phyloP scores from a whole-genome alignment of 2,329 filamentous ascomycete genomes.

The Alternaria novae-zelandiae region DNA sequence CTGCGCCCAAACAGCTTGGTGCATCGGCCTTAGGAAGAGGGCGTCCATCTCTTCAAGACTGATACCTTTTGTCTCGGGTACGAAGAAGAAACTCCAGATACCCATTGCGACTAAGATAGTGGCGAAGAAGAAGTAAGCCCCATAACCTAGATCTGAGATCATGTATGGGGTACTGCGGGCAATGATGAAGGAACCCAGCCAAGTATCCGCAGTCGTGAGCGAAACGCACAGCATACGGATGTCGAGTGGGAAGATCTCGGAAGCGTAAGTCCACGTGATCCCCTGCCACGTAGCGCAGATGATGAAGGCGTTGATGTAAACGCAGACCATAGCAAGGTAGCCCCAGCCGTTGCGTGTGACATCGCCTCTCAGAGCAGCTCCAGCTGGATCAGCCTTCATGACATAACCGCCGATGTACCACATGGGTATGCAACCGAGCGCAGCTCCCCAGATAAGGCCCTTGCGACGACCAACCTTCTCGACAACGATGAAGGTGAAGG shows the following conservation, averaged over 20 bases:
- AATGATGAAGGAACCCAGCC: slow-evolving; percentile 51
- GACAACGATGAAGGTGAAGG: slow-evolving; percentile 49
- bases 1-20: slow-evolving; percentile 41
- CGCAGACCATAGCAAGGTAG: slow-evolving; percentile 60
- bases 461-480: slow-evolving; percentile 51
- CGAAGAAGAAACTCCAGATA: slow-evolving; percentile 42
- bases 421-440: slow-evolving; percentile 57
- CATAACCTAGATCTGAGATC: slow-evolving; percentile 47
- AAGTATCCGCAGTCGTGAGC: slow-evolving; percentile 48
- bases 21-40: slow-evolving; percentile 37
- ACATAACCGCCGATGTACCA: slow-evolving; percentile 63
- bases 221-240: slow-evolving; percentile 51
- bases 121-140: slow-evolving; percentile 50
- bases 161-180: slow-evolving; percentile 49
- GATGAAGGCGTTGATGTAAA: slow-evolving; percentile 63
- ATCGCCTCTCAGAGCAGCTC: slow-evolving; percentile 51
- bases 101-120: slow-evolving; percentile 39
- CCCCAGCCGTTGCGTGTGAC: slow-evolving; percentile 56
- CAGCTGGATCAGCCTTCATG: slow-evolving; percentile 58
- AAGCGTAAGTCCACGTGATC: slow-evolving; percentile 54
- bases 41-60: slow-evolving; percentile 42
- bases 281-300: slow-evolving; percentile 56
- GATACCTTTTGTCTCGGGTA: slow-evolving; percentile 42
- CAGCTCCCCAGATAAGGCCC: slow-evolving; percentile 56
- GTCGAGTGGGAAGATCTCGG: slow-evolving; percentile 57